Base-by-base conservation (phyloP, 352 stramenopile genomes). In the Pythium utonaiense region DNA sequence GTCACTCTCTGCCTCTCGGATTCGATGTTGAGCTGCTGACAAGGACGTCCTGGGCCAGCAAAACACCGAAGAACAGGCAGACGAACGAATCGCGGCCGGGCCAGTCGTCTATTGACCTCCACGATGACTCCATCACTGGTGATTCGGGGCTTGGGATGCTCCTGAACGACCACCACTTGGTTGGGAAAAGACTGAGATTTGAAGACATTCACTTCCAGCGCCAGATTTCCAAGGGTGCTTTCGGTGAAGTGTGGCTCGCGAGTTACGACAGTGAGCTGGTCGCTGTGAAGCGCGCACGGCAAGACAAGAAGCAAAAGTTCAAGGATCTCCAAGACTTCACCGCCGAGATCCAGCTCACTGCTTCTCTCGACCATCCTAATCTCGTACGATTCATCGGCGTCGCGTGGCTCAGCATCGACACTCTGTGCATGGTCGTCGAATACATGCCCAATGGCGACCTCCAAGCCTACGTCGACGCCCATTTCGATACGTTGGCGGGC, bases 351-450 rank as follows among this genome's bases (percentile, higher is more conserved):
- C 67, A 67, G 21, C 53, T 84, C 8, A 79, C 68, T 0, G 73
- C 77, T 3, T 74, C 71, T 38, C 45, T 87, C 12, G 60, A 67
- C 13, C 75, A 87, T 40, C 64, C 66, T 3, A 75, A 84, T 52
- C 61, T 87, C 10, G 64, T 85, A 8, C 34, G 57, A 9, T 83
- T 83, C 41, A 69, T 85, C 22, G 78, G 75, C 3, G 74, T 84
- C 17, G 59, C 68, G 1, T 87, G 75, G 73, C 80, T 53, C 27
- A 77, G 63, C 22, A 66, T 85, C 16, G 67, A 79, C 54, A 78
- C 73, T 28, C 48, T 86, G 41, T 75, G 69, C 6, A 73, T 86
- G 64, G 70, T 86, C 34, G 66, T 72, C 45, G 78, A 88, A 66
- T 86, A 81, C 52, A 67, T 86, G 27, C 52, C 66, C 22, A 60